These are phyloP conservation scores for Pleurotus tuoliensis DNA, from an alignment of 768 basidiomycete species.

Conservation along the genomic window DNA sequence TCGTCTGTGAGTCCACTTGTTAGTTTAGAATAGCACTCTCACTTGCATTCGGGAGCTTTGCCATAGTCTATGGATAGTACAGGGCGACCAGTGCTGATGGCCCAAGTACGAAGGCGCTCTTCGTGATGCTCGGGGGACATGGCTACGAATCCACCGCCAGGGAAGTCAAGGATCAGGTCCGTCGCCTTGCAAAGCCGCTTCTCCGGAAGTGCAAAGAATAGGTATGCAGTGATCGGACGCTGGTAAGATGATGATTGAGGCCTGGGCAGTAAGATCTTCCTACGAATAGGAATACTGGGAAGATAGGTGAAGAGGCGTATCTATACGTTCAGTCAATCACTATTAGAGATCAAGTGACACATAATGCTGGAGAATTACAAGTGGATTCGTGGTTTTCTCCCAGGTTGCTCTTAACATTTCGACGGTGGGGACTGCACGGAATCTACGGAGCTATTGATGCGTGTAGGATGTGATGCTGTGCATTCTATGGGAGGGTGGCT, in stretches of 20 bases:
- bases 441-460: constrained; percentile 72
- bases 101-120: constrained; percentile 88
- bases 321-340: constrained; percentile 31
- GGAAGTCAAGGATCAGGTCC: constrained; percentile 88
- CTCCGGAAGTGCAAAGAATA: constrained; percentile 77
- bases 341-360: constrained; percentile 2
- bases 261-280: constrained; percentile 80
- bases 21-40: neutral
- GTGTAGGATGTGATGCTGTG: neutral
- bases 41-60: constrained; percentile 92
- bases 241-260: constrained; percentile 71
- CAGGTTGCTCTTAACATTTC: constrained; percentile 95
- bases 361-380: constrained; percentile 45
- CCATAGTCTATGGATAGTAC: constrained; percentile 90
- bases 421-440: constrained; percentile 89
- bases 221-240: constrained; percentile 77
- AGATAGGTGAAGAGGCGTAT: constrained; percentile 62
- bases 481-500: constrained; percentile 13
- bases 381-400: constrained; percentile 96
- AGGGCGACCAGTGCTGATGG: constrained; percentile 69
- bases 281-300: constrained; percentile 60
- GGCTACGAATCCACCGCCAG: constrained; percentile 95
- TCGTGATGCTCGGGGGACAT: constrained; percentile 98
- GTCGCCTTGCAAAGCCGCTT: constrained; percentile 58
- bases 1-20: constrained; percentile 1